Evolutionary conservation across 208 protist species (phyloP).

Genomic region (Plasmodiophora brassicae): DNA sequence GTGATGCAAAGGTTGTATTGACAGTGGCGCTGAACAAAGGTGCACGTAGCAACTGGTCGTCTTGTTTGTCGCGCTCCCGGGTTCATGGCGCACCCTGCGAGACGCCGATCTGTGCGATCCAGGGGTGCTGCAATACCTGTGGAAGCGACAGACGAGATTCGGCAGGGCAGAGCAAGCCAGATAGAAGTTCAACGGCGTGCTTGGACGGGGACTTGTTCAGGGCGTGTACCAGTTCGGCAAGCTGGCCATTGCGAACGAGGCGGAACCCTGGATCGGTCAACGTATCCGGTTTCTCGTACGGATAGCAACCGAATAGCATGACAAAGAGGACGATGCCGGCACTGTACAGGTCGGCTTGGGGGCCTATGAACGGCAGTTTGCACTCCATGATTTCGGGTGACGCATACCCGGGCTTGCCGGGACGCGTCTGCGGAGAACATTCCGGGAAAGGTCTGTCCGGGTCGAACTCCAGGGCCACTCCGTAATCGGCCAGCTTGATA

Average conservation of each 20-base stretch:
- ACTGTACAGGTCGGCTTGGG: not conserved
- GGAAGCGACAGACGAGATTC: not conserved
- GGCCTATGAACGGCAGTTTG: not conserved
- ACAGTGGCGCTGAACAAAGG: no score
- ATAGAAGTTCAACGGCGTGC: not conserved
- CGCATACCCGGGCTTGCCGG: constrained; percentile 25
- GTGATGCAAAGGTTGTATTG: no score
- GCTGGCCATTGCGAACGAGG: not conserved
- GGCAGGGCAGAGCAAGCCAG: not conserved
- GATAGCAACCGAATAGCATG: constrained; percentile 16
- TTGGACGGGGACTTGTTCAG: not conserved
- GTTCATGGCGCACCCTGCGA: no score
- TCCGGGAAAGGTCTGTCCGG: not conserved
- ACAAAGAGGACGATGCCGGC: constrained; percentile 19
- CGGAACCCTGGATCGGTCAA: not conserved
- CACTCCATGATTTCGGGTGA: not conserved
- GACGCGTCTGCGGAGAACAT: not conserved
- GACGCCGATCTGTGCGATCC: not conserved
- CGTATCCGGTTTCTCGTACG: not conserved
- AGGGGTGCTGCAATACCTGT: not conserved
- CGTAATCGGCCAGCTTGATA: constrained; percentile 17
- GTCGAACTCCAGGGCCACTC: constrained; percentile 3
- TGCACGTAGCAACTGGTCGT: no score
- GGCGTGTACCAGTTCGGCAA: not conserved
- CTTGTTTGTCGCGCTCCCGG: no score